Conservation (phyloP, 1,284 basidiomycete species). For the Mycena sp. region DNA sequence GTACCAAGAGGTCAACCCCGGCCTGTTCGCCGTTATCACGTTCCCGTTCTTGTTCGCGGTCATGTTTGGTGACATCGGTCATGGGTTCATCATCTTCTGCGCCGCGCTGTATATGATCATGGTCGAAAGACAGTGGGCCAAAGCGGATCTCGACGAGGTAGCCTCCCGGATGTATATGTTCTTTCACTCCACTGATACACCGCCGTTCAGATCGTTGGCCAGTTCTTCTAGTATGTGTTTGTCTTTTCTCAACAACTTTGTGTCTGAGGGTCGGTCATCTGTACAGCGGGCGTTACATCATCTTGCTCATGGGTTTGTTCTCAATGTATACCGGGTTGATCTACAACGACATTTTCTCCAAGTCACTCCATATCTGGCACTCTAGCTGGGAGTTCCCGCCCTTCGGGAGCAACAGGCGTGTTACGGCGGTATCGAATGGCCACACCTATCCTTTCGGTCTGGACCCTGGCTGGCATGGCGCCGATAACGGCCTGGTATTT, state of each 20-base stretch:
- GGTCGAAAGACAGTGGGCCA: constrained; percentile 84
- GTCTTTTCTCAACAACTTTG: constrained; percentile 1
- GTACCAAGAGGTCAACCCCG: constrained; percentile 98
- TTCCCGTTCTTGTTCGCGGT: constrained; percentile 99
- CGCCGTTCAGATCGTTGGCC: constrained; percentile 75
- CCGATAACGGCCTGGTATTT: constrained; percentile 93
- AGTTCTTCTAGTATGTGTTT: constrained; percentile 89
- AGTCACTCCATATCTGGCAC: constrained; percentile 87
- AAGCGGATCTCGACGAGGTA: constrained; percentile 83
- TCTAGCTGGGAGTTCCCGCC: constrained; percentile 91
- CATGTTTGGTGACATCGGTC: constrained; percentile 99
- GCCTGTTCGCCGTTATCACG: constrained; percentile 92
- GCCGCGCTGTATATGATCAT: constrained; percentile 88
- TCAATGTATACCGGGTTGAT: constrained; percentile 97
- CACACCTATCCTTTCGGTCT: constrained; percentile 92
- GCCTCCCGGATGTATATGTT: neutral
- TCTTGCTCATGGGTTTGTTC: constrained; percentile 96
- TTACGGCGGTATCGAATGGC: constrained; percentile 67
- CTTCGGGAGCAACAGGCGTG: constrained; percentile 52
- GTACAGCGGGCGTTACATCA: constrained; percentile 94
- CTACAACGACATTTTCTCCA: constrained; percentile 99
- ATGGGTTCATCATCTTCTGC: constrained; percentile 87
- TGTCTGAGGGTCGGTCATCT: constrained; percentile 27
- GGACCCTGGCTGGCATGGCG: constrained; percentile 95
- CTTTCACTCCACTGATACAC: constrained; percentile 9